Evolutionary conservation across 495 filamentous ascomycete genomes (phyloP).

Genomic region (Penicillium antarcticum): DNA sequence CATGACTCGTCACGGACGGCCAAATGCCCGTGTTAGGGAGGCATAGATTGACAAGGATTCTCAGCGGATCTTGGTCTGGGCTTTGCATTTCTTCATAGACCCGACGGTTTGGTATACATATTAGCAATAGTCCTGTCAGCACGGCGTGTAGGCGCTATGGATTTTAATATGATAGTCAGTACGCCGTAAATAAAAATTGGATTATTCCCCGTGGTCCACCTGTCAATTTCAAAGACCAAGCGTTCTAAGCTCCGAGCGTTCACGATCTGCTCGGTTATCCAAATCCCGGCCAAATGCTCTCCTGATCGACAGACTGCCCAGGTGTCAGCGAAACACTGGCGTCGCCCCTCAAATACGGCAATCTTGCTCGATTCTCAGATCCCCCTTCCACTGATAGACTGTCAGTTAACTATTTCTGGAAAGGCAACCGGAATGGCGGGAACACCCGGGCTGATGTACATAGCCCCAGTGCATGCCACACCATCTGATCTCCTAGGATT

Average conservation of each 20-base stretch:
- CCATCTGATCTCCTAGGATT: not conserved
- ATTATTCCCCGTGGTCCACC: no score
- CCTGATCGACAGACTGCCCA: slow-evolving; percentile 1
- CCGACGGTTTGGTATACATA: not conserved
- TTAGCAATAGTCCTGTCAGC: not conserved
- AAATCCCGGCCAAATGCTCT: slow-evolving; percentile 4
- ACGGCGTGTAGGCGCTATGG: not conserved
- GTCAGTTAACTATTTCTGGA: slow-evolving; percentile 9
- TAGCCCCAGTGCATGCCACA: not conserved
- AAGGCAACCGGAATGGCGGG: slow-evolving; percentile 16
- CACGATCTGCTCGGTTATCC: not conserved
- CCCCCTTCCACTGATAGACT: slow-evolving; percentile 3
- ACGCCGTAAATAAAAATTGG: no score
- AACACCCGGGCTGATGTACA: slow-evolving; percentile 14
- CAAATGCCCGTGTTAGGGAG: not conserved
- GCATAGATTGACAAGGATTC: not conserved
- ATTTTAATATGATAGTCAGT: no score
- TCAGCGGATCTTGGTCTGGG: no score
- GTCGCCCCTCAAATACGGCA: not conserved
- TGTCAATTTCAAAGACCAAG: no score
- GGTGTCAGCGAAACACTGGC: not conserved
- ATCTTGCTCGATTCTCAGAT: not conserved
- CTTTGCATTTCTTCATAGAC: slow-evolving; percentile 1
- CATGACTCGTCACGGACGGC: not conserved
- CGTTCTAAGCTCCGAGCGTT: not conserved